Evolutionary conservation across 192 early-diverging fungal species (phyloP).

Genomic region (Coemansia sp.): DNA sequence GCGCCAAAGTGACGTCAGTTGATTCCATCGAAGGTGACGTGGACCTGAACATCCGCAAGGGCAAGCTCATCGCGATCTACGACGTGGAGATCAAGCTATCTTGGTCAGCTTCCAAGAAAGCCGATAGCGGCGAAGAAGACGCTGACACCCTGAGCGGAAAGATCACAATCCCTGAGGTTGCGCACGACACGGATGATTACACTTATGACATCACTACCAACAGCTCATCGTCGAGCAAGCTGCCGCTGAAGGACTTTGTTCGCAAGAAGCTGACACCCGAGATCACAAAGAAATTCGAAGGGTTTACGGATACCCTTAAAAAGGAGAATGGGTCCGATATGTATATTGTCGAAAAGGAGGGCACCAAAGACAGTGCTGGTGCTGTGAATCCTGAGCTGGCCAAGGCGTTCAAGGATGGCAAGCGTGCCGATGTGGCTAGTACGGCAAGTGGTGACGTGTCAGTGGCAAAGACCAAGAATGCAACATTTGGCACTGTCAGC

Average conservation of each 20-base stretch:
- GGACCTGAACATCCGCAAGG: constrained; percentile 94
- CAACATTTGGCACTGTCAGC: constrained; percentile 61
- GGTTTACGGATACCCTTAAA: constrained; percentile 73
- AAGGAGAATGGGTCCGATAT: constrained; percentile 78
- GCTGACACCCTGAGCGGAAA: constrained; percentile 57
- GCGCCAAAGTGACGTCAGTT: constrained; percentile 58
- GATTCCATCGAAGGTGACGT: constrained; percentile 78
- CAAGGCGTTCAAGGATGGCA: constrained; percentile 27
- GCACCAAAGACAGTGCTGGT: background rate
- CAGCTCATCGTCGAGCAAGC: constrained; percentile 11
- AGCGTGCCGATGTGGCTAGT: background rate
- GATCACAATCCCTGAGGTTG: constrained; percentile 85
- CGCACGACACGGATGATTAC: constrained; percentile 82
- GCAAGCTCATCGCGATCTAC: constrained; percentile 91
- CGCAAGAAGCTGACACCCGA: constrained; percentile 65
- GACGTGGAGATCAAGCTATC: constrained; percentile 77
- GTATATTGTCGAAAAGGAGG: constrained; percentile 63
- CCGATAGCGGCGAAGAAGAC: constrained; percentile 31
- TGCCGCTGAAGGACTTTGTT: constrained; percentile 68
- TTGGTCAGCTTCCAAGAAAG: constrained; percentile 58
- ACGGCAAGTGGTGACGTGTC: background rate
- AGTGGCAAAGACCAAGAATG: constrained; percentile 20
- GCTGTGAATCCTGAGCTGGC: constrained; percentile 14
- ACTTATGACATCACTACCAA: constrained; percentile 74
- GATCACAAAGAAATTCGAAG: constrained; percentile 60